Base-by-base conservation (phyloP, 2,329 filamentous ascomycete genomes). In the Sporothrix variecibatus region DNA sequence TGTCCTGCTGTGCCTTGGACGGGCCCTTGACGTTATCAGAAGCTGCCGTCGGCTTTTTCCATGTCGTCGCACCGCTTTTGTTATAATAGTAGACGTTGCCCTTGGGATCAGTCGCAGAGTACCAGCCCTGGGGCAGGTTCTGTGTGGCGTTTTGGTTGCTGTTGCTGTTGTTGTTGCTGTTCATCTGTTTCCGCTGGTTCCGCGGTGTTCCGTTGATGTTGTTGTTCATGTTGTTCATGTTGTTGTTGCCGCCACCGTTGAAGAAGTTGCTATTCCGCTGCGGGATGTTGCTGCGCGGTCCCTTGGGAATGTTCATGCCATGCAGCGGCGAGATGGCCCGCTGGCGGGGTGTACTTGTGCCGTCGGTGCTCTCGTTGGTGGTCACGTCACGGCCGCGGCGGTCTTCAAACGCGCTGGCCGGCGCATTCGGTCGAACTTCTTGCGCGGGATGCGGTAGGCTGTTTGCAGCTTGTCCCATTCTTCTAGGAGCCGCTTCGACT, bases 401-500 rank as follows among this genome's bases (percentile, higher is more conserved):
- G 78, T 89, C 86, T 11, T 81, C 79, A 77, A 90, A 89, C 31
- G 88, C 89, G 34, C 82, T 78, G 81, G 82, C 38, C 23, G 84
- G 84, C 67, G 86, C 88, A 76, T 90, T 91, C 34, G 92, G 80
- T 95, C 94, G 74, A 93, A 84, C 84, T 97, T 97, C 84, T 96
- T 93, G 74, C 95, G 90, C 51, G 94, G 94, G 80, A 99, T 99
- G 75, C 96, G 91, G 82, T 98, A 99, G 7, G 91, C 96, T 49
- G 97, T 88, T 81, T 97, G 93, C 68, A 99, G 86, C 78, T 94
- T 95, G 81, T 92, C 92, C 96, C 96, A 99, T 77, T 92, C 91
- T 9, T 94, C 90, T 38, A 98, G 84, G 49, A 99, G 86, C 64
- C 88, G 87, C 72, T 87, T 88, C 5, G 95, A 90, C 79, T 92